Percentiles rank a stretch among this genome's conserved stretches.
These are phyloP conservation scores for Butyriboletus loyo DNA, from an alignment of 768 basidiomycete species.

Conservation along the genomic window DNA sequence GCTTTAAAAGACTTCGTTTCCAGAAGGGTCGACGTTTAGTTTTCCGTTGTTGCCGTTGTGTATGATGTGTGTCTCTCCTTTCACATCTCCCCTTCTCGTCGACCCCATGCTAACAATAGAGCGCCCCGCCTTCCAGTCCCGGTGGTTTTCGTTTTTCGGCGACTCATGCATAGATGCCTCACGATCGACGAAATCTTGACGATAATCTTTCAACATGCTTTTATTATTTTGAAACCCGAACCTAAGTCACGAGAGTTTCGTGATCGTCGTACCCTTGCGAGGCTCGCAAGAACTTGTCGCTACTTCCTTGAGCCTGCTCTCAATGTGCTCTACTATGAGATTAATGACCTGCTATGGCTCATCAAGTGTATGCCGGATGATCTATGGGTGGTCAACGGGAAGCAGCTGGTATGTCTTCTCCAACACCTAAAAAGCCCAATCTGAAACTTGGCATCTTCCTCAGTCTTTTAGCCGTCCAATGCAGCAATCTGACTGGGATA, in stretches of 20 bases:
- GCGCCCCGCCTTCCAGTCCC: constrained; percentile 10
- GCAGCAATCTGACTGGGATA: constrained; percentile 24
- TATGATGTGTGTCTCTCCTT: constrained; percentile 21
- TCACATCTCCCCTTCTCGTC: neutral
- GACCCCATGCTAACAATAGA: constrained; percentile 1
- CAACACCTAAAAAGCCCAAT: neutral
- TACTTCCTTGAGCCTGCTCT: constrained; percentile 33
- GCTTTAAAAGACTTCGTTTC: constrained; percentile 1
- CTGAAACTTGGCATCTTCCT: constrained; percentile 1
- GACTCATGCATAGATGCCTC: constrained; percentile 34
- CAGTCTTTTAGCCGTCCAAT: constrained; percentile 25
- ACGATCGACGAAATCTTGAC: constrained; percentile 33
- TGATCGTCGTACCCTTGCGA: constrained; percentile 30
- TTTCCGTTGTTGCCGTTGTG: constrained; percentile 16
- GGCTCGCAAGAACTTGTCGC: constrained; percentile 31
- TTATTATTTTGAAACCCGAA: constrained; percentile 26
- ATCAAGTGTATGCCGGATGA: constrained; percentile 32
- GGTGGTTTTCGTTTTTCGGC: constrained; percentile 10
- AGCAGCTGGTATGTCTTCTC: constrained; percentile 24
- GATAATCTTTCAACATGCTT: constrained; percentile 31
- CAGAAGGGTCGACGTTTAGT: constrained; percentile 7
- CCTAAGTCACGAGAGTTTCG: constrained; percentile 28
- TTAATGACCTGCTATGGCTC: constrained; percentile 30
- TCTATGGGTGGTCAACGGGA: constrained; percentile 31
- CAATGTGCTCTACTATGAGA: constrained; percentile 31